phyloP scores from a whole-genome alignment of 495 filamentous ascomycete species.

The Hypoxylon cercidicola region DNA sequence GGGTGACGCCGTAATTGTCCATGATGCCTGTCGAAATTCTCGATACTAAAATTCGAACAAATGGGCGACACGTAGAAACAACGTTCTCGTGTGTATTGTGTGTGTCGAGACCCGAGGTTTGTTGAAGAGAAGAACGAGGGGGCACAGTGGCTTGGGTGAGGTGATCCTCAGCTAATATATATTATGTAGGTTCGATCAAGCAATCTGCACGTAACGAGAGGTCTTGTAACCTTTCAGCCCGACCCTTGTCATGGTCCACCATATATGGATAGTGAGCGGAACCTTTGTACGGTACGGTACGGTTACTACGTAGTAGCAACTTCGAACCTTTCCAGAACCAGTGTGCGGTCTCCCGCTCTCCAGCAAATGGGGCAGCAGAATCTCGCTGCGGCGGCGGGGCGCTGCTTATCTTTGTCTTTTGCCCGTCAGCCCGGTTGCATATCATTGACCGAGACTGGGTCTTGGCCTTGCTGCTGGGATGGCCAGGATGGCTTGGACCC shows the following conservation, averaged over 20 bases:
- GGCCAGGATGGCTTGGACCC: background rate
- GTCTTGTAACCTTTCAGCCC: conserved; percentile 26
- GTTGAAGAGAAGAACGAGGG: conserved; percentile 16
- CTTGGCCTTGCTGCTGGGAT: conserved; percentile 2
- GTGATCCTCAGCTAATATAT: conserved; percentile 37
- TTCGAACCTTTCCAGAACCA: conserved; percentile 2
- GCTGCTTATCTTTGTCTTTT: conserved; percentile 27
- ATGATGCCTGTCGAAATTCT: conserved; percentile 22
- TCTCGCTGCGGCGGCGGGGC: conserved; percentile 15
- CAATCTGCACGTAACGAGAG: conserved; percentile 25
- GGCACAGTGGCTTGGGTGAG: conserved; percentile 13
- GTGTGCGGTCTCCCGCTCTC: too few species aligned
- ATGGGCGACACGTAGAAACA: conserved; percentile 6
- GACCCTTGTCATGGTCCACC: conserved; percentile 1
- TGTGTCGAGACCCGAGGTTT: conserved; percentile 11
- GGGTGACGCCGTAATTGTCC: conserved; percentile 21
- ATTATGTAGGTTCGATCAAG: conserved; percentile 7
- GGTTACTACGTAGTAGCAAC: conserved; percentile 27
- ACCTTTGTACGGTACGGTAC: conserved; percentile 3
- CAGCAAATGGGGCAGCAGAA: background rate
- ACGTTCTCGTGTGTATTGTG: background rate
- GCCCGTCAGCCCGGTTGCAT: conserved; percentile 19
- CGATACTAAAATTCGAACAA: conserved; percentile 19
- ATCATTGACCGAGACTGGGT: conserved; percentile 32
- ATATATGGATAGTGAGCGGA: too few species aligned